Base-by-base conservation (phyloP, 2,329 filamentous ascomycete species). In the Aspergillus brasiliensis region DNA sequence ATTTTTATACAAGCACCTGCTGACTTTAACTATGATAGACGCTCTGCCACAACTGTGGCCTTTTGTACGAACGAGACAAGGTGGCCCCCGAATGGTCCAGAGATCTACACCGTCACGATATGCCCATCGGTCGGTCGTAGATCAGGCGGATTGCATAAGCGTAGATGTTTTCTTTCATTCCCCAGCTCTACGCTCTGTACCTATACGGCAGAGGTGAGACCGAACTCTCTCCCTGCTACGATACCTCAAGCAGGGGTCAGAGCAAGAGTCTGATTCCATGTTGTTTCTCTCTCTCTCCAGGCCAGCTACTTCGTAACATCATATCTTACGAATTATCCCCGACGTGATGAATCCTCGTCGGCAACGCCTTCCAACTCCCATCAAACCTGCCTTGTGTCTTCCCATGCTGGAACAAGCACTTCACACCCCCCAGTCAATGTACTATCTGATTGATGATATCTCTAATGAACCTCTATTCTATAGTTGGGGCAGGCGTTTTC, bases 41-140 rank as follows among this genome's bases (percentile, higher is more conserved):
- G 28, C 86, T 98, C 3, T 98, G 94, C 80, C 91, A 93, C 77
- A 97, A 96, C 74, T 98, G 94, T 74, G 94, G 92, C 58, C 88
- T 93, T 67, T 79, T 94, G 19, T 97, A 91, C 74, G 94, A 97
- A 77, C 88, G 92, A 57, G 91, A 96, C 76, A 89, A 91, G 77
- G 88, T 88, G 65, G 83, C 97, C 0, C 93, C 94, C 8, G 86
- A 87, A 27, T 92, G 89, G 88, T 87, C 87, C 3, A 87, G 87
- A 71, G 85, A 88, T 62, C 81, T 94, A 49, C 91, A 92, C 71
- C 74, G 75, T 56, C 73, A 78, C 60, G 76, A 79, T 53, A 61
- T 77, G 34, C 75, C 77, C 19, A 62, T 78, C 51, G 71, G 73
- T 51, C 71, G 77, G 62, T 75, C 59, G 48, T 51, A 17, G 19